These are phyloP conservation scores for Phytophthora pini DNA, from an alignment of 352 stramenopile species.

Conservation along the genomic window DNA sequence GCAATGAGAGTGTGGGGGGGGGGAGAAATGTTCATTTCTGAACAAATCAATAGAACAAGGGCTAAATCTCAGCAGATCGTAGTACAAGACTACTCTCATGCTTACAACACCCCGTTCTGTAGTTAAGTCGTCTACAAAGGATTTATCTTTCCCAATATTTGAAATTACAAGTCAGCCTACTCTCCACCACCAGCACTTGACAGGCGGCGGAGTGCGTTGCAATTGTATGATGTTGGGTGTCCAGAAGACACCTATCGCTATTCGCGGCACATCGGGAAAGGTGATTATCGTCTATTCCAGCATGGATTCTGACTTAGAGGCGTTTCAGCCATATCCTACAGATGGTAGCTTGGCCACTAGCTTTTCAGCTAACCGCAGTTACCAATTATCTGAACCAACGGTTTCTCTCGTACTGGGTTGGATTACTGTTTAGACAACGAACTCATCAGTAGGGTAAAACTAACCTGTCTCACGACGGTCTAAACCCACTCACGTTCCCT, in stretches of 20 bases:
- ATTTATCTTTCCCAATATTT: slow-evolving; percentile 88
- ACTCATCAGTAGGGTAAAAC: slow-evolving; percentile 33
- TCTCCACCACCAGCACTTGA: slow-evolving; percentile 21
- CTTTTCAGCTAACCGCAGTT: slow-evolving; percentile 92
- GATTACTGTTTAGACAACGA: slow-evolving; percentile 87
- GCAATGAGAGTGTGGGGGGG: not conserved
- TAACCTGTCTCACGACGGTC: slow-evolving; percentile 30
- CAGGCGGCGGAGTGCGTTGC: slow-evolving; percentile 33
- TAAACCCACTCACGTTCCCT: too few species aligned
- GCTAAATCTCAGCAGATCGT: too few species aligned
- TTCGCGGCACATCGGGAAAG: slow-evolving; percentile 74
- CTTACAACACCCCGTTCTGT: slow-evolving; percentile 79
- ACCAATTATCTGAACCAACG: too few species aligned
- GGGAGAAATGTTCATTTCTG: slow-evolving; percentile 23
- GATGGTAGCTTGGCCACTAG: slow-evolving; percentile 93
- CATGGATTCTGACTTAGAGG: slow-evolving; percentile 84
- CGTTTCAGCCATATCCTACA: slow-evolving; percentile 93
- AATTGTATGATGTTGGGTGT: slow-evolving; percentile 48
- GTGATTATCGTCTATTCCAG: slow-evolving; percentile 85
- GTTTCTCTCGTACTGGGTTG: slow-evolving; percentile 93
- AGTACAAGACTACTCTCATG: slow-evolving; percentile 79
- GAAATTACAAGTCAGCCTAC: slow-evolving; percentile 64
- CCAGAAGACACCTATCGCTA: slow-evolving; percentile 48
- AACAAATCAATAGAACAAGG: too few species aligned
- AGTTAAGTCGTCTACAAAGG: slow-evolving; percentile 91